Conservation (phyloP, 2,329 filamentous ascomycete genomes). For the Rhynchosporium secalis region DNA sequence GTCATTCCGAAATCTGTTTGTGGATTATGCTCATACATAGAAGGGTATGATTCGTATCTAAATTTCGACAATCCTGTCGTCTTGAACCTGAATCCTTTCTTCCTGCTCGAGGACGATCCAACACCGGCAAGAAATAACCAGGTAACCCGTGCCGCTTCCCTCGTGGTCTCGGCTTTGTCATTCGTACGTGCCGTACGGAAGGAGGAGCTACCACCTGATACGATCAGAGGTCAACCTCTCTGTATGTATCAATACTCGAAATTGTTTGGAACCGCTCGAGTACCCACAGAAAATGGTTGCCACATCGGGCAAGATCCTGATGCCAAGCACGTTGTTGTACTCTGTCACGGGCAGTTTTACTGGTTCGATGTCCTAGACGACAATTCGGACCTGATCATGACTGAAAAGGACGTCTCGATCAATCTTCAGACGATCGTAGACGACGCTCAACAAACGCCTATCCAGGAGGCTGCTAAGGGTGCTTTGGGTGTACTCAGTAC, state of each 20-base stretch:
- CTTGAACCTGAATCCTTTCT: constrained; percentile 96
- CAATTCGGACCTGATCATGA: constrained; percentile 95
- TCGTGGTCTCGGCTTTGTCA: constrained; percentile 85
- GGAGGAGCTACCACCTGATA: constrained; percentile 91
- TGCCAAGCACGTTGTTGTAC: constrained; percentile 90
- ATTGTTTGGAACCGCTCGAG: constrained; percentile 89
- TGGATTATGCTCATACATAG: constrained; percentile 17
- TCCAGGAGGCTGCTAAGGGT: constrained; percentile 93
- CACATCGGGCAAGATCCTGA: constrained; percentile 92
- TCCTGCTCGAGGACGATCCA: constrained; percentile 94
- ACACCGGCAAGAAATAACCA: constrained; percentile 96
- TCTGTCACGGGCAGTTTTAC: constrained; percentile 95
- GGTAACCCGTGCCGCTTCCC: constrained; percentile 87
- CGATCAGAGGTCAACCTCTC: constrained; percentile 76
- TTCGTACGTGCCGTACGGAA: constrained; percentile 91
- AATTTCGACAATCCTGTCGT: constrained; percentile 98
- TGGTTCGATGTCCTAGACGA: constrained; percentile 98
- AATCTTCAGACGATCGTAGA: constrained; percentile 92
- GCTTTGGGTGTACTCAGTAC: constrained; percentile 92
- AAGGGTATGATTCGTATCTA: constrained; percentile 98
- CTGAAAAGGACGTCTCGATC: constrained; percentile 85
- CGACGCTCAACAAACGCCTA: constrained; percentile 84
- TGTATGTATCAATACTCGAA: constrained; percentile 99
- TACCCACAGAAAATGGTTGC: constrained; percentile 92
- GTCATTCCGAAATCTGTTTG: constrained; percentile 41